Conservation (phyloP, 2,329 filamentous ascomycete genomes). For the Xylaria digitata region DNA sequence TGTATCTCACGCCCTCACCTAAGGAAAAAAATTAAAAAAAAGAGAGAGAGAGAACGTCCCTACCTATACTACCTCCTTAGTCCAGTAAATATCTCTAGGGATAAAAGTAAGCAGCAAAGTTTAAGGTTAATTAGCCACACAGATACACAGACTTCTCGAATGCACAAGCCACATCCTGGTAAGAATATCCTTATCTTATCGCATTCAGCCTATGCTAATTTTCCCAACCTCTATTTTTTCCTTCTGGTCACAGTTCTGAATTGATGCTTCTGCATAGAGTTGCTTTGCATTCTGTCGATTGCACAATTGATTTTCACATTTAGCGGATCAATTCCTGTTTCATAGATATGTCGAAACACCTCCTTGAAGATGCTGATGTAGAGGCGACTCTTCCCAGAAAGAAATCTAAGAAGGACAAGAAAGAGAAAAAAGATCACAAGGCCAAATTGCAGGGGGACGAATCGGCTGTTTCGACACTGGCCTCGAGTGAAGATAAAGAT, state of each 20-base stretch:
- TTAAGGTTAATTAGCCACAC: not conserved
- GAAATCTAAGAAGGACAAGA: slow-evolving; percentile 56
- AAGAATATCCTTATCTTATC: slow-evolving; percentile 3
- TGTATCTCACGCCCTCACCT: not conserved
- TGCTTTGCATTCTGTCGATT: not conserved
- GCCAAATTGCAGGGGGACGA: slow-evolving; percentile 46
- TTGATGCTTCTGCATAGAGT: not conserved
- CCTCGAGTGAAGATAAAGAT: slow-evolving; percentile 42
- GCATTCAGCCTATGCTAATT: slow-evolving; percentile 23
- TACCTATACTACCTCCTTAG: too few species aligned
- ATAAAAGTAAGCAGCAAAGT: too few species aligned
- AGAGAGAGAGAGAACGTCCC: too few species aligned
- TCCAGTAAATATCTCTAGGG: too few species aligned
- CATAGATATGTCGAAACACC: slow-evolving; percentile 49
- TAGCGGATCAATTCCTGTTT: not conserved
- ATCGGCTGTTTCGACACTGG: slow-evolving; percentile 32
- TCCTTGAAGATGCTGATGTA: slow-evolving; percentile 49
- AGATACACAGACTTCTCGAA: too few species aligned
- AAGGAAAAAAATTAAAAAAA: too few species aligned
- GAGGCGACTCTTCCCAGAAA: slow-evolving; percentile 51
- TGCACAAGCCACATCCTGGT: not conserved
- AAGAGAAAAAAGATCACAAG: slow-evolving; percentile 50
- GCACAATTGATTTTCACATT: not conserved
- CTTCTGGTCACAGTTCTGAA: not conserved
- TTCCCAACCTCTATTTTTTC: slow-evolving; percentile 20